Evolutionary conservation across 441 rosid species (phyloP), one percentile per base, ranked within the genome.

Genomic region (Erodium moschatum): DNA sequence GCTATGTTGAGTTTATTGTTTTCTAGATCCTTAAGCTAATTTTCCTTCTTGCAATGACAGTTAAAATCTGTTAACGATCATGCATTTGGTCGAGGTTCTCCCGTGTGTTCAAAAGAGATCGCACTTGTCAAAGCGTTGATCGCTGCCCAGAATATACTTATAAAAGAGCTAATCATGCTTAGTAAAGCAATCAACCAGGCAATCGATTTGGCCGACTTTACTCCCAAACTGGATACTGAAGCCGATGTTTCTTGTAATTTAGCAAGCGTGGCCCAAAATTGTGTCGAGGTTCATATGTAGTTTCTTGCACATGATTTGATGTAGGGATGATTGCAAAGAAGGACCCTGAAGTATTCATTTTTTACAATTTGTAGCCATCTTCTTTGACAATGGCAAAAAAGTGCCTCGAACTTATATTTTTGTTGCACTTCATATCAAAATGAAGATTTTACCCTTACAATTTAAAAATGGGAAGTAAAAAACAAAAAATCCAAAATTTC

Each of bases 251-350:
- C 82, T 65, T 81, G 82, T 77, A 85, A 76, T 60, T 21, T 21
- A n/a, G 13, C 27, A 78, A 82, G 81, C 84, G 85, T 76, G 82
- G 83, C 84, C 76, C 88, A 76, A 75, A 83, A 85, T 82, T 80
- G 73, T 80, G 78, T 82, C 76, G 86, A 89, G 98, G 97, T 91
- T 82, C 78, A 82, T 81, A 70, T 79, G 85, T 79, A 77, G 73
- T 82, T 75, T 68, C 40, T 68, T 64, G 24, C 33, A 19, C 27
- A 24, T 24, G 27, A 24, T 24, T 24, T 24, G 27, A 24, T 24
- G 27, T 24, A 24, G 27, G 27, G 27, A 24, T 24, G 2, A 24
- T 24, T 24, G 27, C 27, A 24, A 24, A 24, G 2, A 24, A 24
- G 2, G 27, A 24, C 0, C 27, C 27, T 2, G n/a, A n/a, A n/a